Conservation (phyloP, 179 eudicot species). For the Nepenthes alata region DNA sequence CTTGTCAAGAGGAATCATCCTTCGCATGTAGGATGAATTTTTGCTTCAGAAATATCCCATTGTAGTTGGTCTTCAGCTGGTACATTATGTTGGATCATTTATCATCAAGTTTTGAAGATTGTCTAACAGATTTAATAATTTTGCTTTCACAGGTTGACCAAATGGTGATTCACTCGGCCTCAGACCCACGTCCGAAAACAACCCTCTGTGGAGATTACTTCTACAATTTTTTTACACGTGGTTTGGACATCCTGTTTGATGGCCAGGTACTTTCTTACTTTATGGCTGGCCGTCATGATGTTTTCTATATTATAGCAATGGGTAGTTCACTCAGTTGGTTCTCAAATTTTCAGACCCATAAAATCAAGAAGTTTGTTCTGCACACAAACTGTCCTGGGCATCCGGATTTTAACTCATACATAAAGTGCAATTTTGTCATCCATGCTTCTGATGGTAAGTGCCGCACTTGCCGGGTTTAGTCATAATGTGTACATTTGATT, state of each 20-base stretch:
- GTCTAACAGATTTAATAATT: neutral
- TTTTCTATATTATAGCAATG: neutral
- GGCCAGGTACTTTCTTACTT: constrained; percentile 52
- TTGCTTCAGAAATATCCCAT: too few species aligned
- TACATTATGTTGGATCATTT: too few species aligned
- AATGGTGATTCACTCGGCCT: constrained; percentile 95
- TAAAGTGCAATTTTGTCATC: constrained; percentile 85
- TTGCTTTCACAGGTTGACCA: constrained; percentile 66
- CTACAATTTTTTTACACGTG: constrained; percentile 83
- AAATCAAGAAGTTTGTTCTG: constrained; percentile 87
- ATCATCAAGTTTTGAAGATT: too few species aligned
- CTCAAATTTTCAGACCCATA: constrained; percentile 58
- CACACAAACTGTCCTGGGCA: constrained; percentile 96
- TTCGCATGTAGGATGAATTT: too few species aligned
- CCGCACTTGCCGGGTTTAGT: neutral
- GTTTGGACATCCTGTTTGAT: constrained; percentile 90
- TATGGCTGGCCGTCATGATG: neutral
- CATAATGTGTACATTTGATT: neutral
- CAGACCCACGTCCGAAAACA: constrained; percentile 76
- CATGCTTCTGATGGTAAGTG: constrained; percentile 61
- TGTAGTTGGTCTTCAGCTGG: too few species aligned
- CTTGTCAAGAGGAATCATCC: too few species aligned
- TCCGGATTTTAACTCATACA: constrained; percentile 90
- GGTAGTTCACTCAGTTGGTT: neutral
- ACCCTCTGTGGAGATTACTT: constrained; percentile 97